Conservation (phyloP, 139 green algal genomes). For the Penium margaritaceum region DNA sequence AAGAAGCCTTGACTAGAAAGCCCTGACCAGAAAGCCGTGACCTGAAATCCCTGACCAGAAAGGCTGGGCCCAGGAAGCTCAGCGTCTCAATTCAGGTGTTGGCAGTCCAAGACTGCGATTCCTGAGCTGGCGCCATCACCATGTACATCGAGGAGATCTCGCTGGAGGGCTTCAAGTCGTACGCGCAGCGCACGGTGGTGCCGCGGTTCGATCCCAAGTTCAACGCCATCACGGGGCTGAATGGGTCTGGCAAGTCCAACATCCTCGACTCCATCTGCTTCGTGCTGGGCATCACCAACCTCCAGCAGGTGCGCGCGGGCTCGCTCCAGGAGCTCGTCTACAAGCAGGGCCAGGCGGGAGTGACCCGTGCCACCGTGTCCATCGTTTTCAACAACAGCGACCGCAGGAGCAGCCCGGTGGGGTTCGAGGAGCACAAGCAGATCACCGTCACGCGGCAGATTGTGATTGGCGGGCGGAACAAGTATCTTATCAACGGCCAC, state of each 20-base stretch:
- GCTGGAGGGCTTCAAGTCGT: conserved; percentile 98
- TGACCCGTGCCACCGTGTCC: conserved; percentile 94
- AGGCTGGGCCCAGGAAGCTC: too few relatives aligned
- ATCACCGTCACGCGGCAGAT: conserved; percentile 91
- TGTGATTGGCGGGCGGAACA: conserved; percentile 89
- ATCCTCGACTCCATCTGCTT: conserved; percentile 99
- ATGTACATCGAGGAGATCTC: conserved; percentile 95
- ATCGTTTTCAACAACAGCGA: conserved; percentile 93
- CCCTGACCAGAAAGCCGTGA: too few relatives aligned
- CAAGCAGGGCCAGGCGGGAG: conserved; percentile 92
- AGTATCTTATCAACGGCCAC: conserved; percentile 96
- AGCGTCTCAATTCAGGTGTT: too few relatives aligned
- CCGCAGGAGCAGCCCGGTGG: conserved; percentile 66
- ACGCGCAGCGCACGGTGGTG: conserved; percentile 78
- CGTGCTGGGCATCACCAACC: conserved; percentile 91
- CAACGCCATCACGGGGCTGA: conserved; percentile 98
- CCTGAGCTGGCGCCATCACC: background rate
- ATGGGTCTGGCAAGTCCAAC: conserved; percentile 96
- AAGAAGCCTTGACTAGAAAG: too few relatives aligned
- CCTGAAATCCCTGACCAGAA: too few relatives aligned
- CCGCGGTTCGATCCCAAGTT: conserved; percentile 83
- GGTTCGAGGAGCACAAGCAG: conserved; percentile 84
- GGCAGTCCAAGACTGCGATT: too few relatives aligned
- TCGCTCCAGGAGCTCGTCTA: conserved; percentile 97
- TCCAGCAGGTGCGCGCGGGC: conserved; percentile 80